phyloP scores from a whole-genome alignment of 176 grass and related monocot species.

The Bothriochloa decipiens region DNA sequence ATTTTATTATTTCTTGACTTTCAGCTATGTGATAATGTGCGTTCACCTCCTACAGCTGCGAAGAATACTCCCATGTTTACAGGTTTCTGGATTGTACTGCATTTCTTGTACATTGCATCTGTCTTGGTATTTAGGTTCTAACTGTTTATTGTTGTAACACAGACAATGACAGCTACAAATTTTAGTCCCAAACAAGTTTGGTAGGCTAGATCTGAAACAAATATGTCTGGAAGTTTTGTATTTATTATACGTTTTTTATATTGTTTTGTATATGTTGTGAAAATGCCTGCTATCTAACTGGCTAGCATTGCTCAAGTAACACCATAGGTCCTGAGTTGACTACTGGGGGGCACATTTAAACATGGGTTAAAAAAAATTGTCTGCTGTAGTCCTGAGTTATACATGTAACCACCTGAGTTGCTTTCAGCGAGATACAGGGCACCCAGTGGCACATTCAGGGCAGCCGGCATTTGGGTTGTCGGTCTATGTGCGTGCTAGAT shows the following conservation, averaged over 20 bases:
- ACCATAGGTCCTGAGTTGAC: neutral
- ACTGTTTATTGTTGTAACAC: conserved; percentile 26
- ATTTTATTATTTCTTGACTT: conserved; percentile 33
- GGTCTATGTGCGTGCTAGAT: neutral
- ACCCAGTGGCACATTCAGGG: neutral
- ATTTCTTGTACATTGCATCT: conserved; percentile 30
- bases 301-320: neutral
- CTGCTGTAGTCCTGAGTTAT: neutral
- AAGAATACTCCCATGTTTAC: conserved; percentile 95
- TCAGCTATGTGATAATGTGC: conserved; percentile 99
- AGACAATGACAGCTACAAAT: neutral
- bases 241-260: neutral
- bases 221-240: neutral
- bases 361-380: neutral
- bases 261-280: neutral
- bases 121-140: conserved; percentile 3
- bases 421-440: neutral
- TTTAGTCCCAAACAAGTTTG: neutral
- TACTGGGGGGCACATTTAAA: neutral
- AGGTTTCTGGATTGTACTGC: conserved; percentile 58
- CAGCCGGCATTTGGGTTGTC: neutral
- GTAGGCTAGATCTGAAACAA: neutral
- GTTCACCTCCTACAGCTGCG: conserved; percentile 85
- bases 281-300: neutral
- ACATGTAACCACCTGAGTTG: neutral